Base-by-base conservation (phyloP, 805 yeast genomes). In the Candida suzukii region DNA sequence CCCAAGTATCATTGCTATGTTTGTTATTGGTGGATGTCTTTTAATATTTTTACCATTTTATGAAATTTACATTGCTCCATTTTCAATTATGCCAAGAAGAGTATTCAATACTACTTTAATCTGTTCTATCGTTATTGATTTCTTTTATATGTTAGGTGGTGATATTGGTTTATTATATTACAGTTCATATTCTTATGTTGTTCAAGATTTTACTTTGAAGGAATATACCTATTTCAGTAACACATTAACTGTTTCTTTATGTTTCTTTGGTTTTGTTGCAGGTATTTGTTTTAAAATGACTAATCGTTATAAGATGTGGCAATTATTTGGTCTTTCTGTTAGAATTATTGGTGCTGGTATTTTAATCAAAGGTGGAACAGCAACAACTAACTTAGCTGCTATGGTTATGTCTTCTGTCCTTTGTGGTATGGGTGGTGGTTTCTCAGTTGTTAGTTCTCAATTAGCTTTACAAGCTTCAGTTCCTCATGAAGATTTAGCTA, bases 1-100 rank as follows among this genome's bases (percentile, higher is more conserved):
- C 44, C 66, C 70, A 30, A 62, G 67, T 41, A 50, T 68, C 49
- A 67, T 68, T 42, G 72, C 71, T 29, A 66, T 66, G 71, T 46
- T 63, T 14, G 57, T 60, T 33, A 60, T 63, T 44, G 71, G 72
- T 40, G 65, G 61, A 35, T 41, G 65, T 2, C 41, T 66, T 4
- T 43, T 68, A 26, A 49, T 66, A 22, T 27, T 42, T 7, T 63
- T 54, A 40, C 46, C 48, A 4, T 31, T 63, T 20, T 61, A 55
- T 41, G 71, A 67, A 50, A 44, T 53, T 20, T 53, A 42, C 41
- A 42, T 50, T 24, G 62, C 68, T 17, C 64, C 67, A 32, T 58
- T 51, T 47, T 68, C 72, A 19, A 52, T 58, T 26, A 55, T 64
- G 51, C 70, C 72, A 17, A 60, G 49, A 43, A 51, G 69, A 40